These are phyloP conservation scores for Boechera stricta DNA, from an alignment of 345 rosid genomes.

Conservation along the genomic window DNA sequence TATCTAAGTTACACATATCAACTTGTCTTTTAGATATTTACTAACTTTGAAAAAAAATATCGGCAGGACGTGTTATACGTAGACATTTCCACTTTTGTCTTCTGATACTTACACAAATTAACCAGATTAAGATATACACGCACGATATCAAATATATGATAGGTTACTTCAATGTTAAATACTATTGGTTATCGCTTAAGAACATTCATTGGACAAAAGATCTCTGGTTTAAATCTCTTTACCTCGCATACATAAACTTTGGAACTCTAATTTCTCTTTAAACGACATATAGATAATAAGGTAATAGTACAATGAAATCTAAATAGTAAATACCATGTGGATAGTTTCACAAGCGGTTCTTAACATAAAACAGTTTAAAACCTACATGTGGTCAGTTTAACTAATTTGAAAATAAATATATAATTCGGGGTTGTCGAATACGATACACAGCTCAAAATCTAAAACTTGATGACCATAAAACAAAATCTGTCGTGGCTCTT, in stretches of 20 bases:
- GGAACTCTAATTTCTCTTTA: not conserved
- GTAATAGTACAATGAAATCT: not conserved
- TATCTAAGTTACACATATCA: slow-evolving; percentile 36
- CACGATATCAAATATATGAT: not conserved
- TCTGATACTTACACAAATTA: not conserved
- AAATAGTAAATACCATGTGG: not conserved
- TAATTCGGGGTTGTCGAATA: not conserved
- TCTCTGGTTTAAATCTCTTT: not conserved
- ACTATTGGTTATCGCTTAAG: not conserved
- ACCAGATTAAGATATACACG: not conserved
- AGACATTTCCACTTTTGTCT: slow-evolving; percentile 33
- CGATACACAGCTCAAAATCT: not conserved
- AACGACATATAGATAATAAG: not conserved
- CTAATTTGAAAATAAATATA: not conserved
- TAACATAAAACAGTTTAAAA: no score
- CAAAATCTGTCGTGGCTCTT: not conserved
- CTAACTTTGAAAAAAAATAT: not conserved
- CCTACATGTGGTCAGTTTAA: not conserved
- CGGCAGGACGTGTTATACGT: slow-evolving; percentile 15
- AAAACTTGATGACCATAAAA: not conserved
- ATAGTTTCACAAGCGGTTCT: no score
- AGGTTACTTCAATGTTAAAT: not conserved
- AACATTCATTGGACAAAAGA: not conserved
- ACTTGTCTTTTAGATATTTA: slow-evolving; percentile 30
- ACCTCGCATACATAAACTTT: not conserved